Base-by-base conservation (phyloP, 129 eudicot genomes). In the Silybum marianum region DNA sequence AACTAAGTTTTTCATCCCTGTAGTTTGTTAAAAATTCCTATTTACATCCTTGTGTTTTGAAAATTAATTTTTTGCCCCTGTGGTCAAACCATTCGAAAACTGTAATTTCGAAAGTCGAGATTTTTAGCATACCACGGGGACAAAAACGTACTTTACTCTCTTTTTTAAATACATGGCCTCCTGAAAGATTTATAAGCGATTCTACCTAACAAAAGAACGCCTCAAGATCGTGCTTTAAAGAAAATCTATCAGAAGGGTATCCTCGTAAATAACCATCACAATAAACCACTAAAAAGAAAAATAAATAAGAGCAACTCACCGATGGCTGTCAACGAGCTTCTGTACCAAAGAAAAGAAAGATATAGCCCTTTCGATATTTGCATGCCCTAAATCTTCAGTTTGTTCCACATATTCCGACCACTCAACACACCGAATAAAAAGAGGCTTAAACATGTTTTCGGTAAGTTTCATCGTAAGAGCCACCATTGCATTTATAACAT, bases 371-470 rank as follows among this genome's bases (percentile, higher is more conserved):
- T 81, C 85, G n/a, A 89, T 72, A 74, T 72, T 89, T 77, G 84
- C 84, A 72, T 75, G 79, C 48, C 77, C 91, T 14, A 75, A 26
- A 39, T 66, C 81, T 51, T 85, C 89, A 86, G 73, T 82, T 82
- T 79, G 88, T 44, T 82, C 92, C 32, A 81, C 48, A 54, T 82
- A 73, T 13, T 89, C 93, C 24, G 92, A 91, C 99, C 99, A 95
- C 68, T 95, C 99, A 74, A 95, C 86, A 84, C 95, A 86, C 93
- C 88, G 90, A 30, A 93, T 85, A 76, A 95, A 91, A 65, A 95
- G 97, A 82, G 99, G 98, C 89, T 87, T 91, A 85, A 95, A 95
- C 98, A 93, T 95, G 80, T 90, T 86, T 79, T 95, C 99, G 0
- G 99, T 95, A 73, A 95, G 94, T 79, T 93, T 95, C 88, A 87